Evolutionary conservation across 2,329 filamentous ascomycete species (phyloP), one percentile per base, ranked within the genome.

Genomic region (Scytalidium sp.): DNA sequence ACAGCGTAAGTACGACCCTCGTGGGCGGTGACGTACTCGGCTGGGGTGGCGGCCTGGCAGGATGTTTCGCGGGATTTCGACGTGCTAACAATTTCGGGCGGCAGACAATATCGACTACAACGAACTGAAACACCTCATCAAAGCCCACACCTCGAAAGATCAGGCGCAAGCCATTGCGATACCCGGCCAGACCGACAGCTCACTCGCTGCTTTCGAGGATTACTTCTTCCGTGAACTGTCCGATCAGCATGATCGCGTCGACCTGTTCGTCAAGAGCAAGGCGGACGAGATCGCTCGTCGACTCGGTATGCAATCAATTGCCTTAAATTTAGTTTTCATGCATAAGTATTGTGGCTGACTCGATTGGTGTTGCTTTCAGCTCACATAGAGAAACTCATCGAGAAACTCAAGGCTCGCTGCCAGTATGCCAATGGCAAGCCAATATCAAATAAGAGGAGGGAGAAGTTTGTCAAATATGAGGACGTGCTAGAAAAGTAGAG

Each of bases 101-200:
- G 27, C 66, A 90, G 86, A 92, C 67, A 94, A 95, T 69, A 83
- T 95, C 69, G 90, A 94, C 68, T 95, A 95, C 75, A 90, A 93
- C 67, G 87, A 88, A 44, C 79, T 95, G 56, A 95, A 95, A 70
- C 80, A 88, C 66, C 78, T 89, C 62, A 93, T 95, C 74, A 94
- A 93, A 67, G 80, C 80, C 52, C 81, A 90, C 64, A 95, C 90
- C 2, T 86, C 84, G 11, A 80, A 79, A 41, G 82, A 85, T 67
- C 82, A 87, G 60, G 85, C 84, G 44, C 76, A 75, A 58, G 85
- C 87, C 42, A 82, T 91, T 49, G 78, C 84, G 19, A 92, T 94
- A 48, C 89, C 89, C 1, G 88, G 88, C 15, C 82, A 87, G 48
- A 75, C 75, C 57, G 83, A 86, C 63, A 68, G 73, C 8, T 69